Evolutionary conservation across 148 eudicot genomes (phyloP).

Genomic region (Fagopyrum homotropicum): DNA sequence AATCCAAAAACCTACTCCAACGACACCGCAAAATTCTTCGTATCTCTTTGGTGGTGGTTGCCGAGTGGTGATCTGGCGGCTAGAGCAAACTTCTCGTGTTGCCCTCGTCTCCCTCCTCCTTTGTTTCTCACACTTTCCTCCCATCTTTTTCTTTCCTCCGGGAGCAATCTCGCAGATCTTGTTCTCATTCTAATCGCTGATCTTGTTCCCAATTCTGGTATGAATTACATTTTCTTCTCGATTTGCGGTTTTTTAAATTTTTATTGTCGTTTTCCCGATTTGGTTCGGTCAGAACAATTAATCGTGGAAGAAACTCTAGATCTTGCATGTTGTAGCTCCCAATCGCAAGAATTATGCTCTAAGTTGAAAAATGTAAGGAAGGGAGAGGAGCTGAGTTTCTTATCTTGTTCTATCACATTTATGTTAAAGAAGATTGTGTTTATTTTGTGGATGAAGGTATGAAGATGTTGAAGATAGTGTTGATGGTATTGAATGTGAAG

Average conservation of each 20-base stretch:
- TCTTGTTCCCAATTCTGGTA: neutral
- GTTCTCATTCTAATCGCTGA: neutral
- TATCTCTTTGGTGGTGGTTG: constrained; percentile 4
- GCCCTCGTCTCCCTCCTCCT: neutral
- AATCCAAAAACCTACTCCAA: too few relatives aligned
- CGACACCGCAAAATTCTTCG: neutral
- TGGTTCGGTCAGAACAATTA: neutral
- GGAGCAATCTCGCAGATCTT: neutral
- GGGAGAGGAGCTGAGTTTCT: too few relatives aligned
- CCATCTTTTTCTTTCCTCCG: neutral
- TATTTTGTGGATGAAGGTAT: neutral
- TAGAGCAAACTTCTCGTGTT: neutral
- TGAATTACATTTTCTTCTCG: neutral
- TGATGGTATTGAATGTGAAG: constrained; percentile 10
- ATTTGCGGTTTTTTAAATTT: neutral
- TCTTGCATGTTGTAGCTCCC: constrained; percentile 11
- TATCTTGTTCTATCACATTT: constrained; percentile 7
- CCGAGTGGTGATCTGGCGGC: constrained; percentile 9
- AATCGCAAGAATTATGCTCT: constrained; percentile 11
- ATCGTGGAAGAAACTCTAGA: constrained; percentile 20
- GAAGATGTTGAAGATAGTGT: neutral
- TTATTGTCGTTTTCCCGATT: neutral
- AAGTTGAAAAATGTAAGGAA: neutral
- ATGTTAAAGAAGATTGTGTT: constrained; percentile 11
- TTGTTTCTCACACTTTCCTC: neutral